Evolutionary conservation across 164 flowering plant species (phyloP), one percentile per base, ranked within the genome.

Genomic region (Kingdonia uniflora): DNA sequence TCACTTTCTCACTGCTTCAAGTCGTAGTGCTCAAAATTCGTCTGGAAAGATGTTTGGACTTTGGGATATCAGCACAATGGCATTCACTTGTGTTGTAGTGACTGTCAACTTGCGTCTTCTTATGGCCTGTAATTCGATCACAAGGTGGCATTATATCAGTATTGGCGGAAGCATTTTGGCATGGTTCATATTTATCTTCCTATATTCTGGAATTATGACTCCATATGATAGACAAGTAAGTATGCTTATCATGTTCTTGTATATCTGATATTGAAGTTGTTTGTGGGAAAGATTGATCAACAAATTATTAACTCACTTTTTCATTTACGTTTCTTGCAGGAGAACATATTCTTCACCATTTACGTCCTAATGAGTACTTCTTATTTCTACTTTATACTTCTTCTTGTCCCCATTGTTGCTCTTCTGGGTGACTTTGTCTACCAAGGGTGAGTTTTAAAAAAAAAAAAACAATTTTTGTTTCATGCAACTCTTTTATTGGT

Each of bases 41-140:
- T 68, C 88, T 1, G 98, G 98, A 19, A 87, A 75, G 77, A 71
- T 80, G 47, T 75, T 92, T 65, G 96, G 96, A n/a, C 76, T 75
- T 5, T 92, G 98, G 98, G 98, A 92, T 66, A 76, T 88, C 66
- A 92, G 98, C 72, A 85, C 98, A 14, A 74, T 88, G 91, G 83
- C 85, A 49, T 92, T 87, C 71, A 84, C 90, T 14, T 75, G 87
- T 68, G 70, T 85, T 47, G 94, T 88, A 7, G 74, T 85, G 10
- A 81, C 98, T 59, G 98, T 92, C 60, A 92, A 92, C 62, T 65
- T 85, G 57, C 94, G 95, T 19, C 88, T 92, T 55, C 84, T 92
- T 41, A 57, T 88, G 91, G 71, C 76, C 51, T 82, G 89, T 43
- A 81, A 85, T 69, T 69, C 77, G n/a, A 76, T 88, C 42, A 92